A percentile compares a stretch with the other conserved stretches of the same genome.
Conservation (phyloP, 78 protist species). For the Dictyostelium intermedium region DNA sequence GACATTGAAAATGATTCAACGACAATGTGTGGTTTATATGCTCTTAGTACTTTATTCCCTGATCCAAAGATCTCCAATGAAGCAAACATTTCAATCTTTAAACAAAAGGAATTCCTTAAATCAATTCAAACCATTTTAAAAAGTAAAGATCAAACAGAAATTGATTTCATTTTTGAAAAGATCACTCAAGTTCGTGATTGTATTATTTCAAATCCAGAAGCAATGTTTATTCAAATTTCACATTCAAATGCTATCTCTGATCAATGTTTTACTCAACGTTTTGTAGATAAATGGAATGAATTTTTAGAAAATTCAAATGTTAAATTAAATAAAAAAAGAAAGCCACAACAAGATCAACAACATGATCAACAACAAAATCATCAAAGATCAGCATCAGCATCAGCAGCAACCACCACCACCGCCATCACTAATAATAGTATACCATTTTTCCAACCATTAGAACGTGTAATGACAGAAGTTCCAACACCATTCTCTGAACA, state of each 20-base stretch:
- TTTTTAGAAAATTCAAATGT: background rate
- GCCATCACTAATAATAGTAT: background rate
- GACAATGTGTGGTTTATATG: background rate
- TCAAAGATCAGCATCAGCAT: background rate
- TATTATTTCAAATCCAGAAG: background rate
- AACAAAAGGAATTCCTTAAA: slow-evolving; percentile 17
- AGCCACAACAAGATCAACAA: background rate
- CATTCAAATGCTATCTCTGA: background rate
- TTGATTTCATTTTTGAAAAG: background rate
- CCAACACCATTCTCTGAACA: background rate
- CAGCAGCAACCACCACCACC: background rate
- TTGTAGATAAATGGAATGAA: background rate
- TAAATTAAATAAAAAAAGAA: background rate
- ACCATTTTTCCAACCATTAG: slow-evolving; percentile 36
- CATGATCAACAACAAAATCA: background rate
- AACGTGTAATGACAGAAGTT: background rate
- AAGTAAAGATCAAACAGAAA: background rate
- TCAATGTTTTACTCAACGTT: background rate
- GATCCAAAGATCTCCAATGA: background rate
- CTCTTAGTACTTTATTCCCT: background rate
- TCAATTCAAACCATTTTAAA: background rate
- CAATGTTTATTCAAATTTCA: slow-evolving; percentile 24
- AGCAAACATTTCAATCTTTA: background rate
- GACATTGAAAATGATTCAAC: slow-evolving; percentile 14
- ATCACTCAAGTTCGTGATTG: background rate